A percentile compares a stretch with the other conserved stretches of the same genome.
Evolutionary conservation across 768 basidiomycete genomes (phyloP).

Genomic region (Lentinula raphanica): DNA sequence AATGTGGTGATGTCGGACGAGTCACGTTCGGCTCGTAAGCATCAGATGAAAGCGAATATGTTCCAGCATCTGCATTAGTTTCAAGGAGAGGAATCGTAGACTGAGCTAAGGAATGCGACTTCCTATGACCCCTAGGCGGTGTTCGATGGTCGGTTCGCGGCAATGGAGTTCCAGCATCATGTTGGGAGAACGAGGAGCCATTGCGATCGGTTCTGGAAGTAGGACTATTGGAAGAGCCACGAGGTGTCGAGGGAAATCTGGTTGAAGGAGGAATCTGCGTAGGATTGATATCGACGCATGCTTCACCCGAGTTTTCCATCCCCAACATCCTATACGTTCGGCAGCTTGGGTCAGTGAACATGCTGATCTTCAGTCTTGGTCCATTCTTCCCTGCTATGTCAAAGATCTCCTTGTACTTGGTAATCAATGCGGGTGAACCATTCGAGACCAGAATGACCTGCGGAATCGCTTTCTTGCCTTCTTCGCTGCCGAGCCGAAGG

Average conservation of each 20-base stretch:
- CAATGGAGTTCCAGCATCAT: conserved; percentile 9
- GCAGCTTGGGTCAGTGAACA: conserved; percentile 78
- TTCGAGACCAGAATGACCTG: conserved; percentile 74
- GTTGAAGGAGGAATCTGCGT: not conserved
- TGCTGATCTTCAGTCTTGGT: conserved; percentile 46
- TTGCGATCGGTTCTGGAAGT: not conserved
- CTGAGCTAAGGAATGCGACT: not conserved
- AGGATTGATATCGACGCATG: not conserved
- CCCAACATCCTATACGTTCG: conserved; percentile 70
- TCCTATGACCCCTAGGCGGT: conserved; percentile 4
- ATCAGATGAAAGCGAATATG: conserved; percentile 7
- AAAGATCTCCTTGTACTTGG: conserved; percentile 75
- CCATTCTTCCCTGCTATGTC: conserved; percentile 16
- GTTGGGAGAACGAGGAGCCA: conserved; percentile 9
- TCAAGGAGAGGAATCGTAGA: not conserved
- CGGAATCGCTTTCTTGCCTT: not conserved
- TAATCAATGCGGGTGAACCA: conserved; percentile 71
- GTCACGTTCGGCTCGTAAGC: not conserved
- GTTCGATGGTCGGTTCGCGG: not conserved
- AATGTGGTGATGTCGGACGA: conserved; percentile 12
- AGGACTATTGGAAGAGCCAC: not conserved
- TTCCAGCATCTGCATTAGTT: not conserved
- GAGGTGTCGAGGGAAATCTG: not conserved
- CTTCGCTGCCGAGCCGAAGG: conserved; percentile 27
- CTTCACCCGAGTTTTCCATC: conserved; percentile 39